These are phyloP conservation scores for Coniochaeta pulveracea DNA, from an alignment of 2,329 filamentous ascomycete genomes.

Conservation along the genomic window DNA sequence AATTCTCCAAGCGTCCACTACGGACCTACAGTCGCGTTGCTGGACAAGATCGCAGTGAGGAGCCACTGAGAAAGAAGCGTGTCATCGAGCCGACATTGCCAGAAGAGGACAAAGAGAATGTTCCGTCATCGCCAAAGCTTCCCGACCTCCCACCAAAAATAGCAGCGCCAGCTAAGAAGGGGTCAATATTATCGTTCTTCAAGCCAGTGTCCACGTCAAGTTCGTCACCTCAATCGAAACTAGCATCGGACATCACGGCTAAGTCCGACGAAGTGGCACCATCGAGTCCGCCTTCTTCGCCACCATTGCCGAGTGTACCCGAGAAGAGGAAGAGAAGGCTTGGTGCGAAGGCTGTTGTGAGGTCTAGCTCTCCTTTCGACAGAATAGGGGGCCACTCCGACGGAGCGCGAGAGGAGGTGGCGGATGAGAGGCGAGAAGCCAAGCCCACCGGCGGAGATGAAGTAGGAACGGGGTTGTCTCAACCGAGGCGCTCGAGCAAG, in stretches of 20 bases:
- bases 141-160: constrained; percentile 5
- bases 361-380: constrained; percentile 5
- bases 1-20: constrained; percentile 15
- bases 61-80: constrained; percentile 6
- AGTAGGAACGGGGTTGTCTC: background rate
- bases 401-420: background rate
- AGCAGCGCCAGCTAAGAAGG: constrained; percentile 6
- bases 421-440: background rate
- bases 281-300: constrained; percentile 20
- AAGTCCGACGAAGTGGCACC: background rate
- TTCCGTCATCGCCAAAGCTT: constrained; percentile 2
- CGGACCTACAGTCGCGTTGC: constrained; percentile 25
- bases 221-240: background rate
- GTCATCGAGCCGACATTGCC: background rate
- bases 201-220: constrained; percentile 8
- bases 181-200: constrained; percentile 17
- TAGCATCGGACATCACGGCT: background rate
- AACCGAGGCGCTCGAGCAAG: background rate
- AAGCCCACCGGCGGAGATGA: background rate
- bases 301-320: constrained; percentile 9
- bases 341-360: constrained; percentile 16
- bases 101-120: background rate
- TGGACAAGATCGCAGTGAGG: constrained; percentile 7
- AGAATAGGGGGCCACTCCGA: background rate
- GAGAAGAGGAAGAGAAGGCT: constrained; percentile 19